Percentiles rank a stretch among this genome's conserved stretches.
These are phyloP conservation scores for Mycena sanguinolenta DNA, from an alignment of 768 basidiomycete genomes.

Conservation along the genomic window DNA sequence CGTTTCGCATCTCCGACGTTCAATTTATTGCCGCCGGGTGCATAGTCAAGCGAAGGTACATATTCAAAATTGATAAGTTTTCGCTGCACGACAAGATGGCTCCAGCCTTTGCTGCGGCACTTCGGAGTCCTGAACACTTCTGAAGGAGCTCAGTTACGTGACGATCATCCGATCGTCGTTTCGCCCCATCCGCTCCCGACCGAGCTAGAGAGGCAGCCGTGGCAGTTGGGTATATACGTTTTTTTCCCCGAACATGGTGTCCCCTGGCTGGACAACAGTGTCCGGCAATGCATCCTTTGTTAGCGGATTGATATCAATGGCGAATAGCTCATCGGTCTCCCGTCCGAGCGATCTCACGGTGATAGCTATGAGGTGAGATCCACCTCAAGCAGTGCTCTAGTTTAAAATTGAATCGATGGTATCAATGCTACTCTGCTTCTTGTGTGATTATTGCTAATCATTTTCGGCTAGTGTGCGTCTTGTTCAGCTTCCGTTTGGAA, in stretches of 20 bases:
- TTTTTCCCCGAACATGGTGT: not conserved
- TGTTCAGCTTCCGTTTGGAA: not conserved
- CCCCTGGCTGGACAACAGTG: not conserved
- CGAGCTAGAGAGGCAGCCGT: not conserved
- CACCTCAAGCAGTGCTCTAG: constrained; percentile 2
- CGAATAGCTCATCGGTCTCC: not conserved
- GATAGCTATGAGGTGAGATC: constrained; percentile 9
- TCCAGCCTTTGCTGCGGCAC: not conserved
- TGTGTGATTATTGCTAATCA: not conserved
- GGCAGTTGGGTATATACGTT: not conserved
- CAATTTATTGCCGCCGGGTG: not conserved
- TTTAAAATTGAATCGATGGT: not conserved
- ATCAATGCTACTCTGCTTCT: not conserved
- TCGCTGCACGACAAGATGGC: not conserved
- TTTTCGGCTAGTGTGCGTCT: not conserved
- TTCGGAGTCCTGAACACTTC: not conserved
- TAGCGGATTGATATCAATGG: not conserved
- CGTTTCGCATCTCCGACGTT: not conserved
- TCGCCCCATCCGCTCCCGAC: constrained; percentile 8
- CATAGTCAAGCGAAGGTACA: not conserved
- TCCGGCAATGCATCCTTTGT: not conserved
- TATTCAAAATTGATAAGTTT: not conserved
- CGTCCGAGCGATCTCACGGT: not conserved
- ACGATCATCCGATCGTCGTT: constrained; percentile 7
- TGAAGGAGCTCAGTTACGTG: not conserved